Conservation (phyloP, 225 moss, liverwort and hornwort genomes). For the Polytrichum formosum region DNA sequence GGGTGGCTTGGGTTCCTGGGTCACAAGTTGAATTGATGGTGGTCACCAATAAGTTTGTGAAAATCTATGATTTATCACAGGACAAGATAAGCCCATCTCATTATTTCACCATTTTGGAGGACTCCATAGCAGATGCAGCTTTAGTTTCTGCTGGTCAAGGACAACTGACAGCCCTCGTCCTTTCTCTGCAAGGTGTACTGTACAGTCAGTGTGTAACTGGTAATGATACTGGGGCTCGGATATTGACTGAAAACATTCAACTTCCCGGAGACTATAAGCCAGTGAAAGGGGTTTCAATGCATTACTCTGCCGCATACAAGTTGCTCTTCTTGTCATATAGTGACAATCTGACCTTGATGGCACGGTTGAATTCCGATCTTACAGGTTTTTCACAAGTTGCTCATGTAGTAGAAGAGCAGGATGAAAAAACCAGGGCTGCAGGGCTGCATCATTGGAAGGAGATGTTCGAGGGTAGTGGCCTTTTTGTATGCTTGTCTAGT, state of each 20-base stretch:
- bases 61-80: conserved; percentile 93
- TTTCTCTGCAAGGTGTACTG: conserved; percentile 95
- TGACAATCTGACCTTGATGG: conserved; percentile 80
- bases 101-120: conserved; percentile 93
- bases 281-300: conserved; percentile 70
- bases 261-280: conserved; percentile 74
- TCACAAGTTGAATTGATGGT: conserved; percentile 99
- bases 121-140: conserved; percentile 95
- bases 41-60: conserved; percentile 90
- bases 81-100: conserved; percentile 95
- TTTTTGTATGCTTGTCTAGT: conserved; percentile 84
- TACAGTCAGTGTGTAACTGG: conserved; percentile 84
- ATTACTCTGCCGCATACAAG: conserved; percentile 73
- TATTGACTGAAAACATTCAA: conserved; percentile 95
- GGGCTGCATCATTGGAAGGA: conserved; percentile 99
- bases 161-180: conserved; percentile 76
- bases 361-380: conserved; percentile 64
- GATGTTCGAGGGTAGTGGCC: conserved; percentile 87
- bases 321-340: conserved; percentile 77
- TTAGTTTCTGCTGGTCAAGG: conserved; percentile 82
- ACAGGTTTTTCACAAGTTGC: conserved; percentile 70
- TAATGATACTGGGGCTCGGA: conserved; percentile 77
- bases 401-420: conserved; percentile 77
- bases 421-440: conserved; percentile 73
- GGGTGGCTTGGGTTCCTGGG: conserved; percentile 94